A percentile compares a stretch with the other conserved stretches of the same genome.
Conservation (phyloP, 2,329 filamentous ascomycete species). For the Xylariaceae sp. region DNA sequence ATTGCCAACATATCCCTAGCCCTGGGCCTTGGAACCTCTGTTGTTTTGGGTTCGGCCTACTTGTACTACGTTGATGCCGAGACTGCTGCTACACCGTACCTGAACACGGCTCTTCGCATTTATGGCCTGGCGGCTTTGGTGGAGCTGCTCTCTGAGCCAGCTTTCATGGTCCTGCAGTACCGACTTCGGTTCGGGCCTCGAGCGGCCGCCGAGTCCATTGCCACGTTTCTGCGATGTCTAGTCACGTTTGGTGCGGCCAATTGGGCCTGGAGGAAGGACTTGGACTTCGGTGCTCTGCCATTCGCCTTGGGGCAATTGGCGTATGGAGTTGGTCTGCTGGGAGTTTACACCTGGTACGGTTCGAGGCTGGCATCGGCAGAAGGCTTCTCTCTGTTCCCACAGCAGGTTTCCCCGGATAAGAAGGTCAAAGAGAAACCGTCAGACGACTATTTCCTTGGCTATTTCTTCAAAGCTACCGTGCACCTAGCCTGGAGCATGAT, state of each 20-base stretch:
- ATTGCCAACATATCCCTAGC: slow-evolving; percentile 74
- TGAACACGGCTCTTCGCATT: slow-evolving; percentile 48
- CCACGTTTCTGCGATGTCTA: slow-evolving; percentile 72
- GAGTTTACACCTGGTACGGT: slow-evolving; percentile 66
- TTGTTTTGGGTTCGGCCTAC: slow-evolving; percentile 65
- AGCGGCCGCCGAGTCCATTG: slow-evolving; percentile 76
- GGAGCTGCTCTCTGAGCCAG: slow-evolving; percentile 82
- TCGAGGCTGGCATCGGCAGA: slow-evolving; percentile 48
- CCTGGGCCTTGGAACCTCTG: slow-evolving; percentile 62
- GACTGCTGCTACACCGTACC: slow-evolving; percentile 55
- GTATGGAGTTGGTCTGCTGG: slow-evolving; percentile 66
- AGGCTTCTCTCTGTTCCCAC: slow-evolving; percentile 66
- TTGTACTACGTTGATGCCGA: slow-evolving; percentile 41
- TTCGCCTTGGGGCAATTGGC: slow-evolving; percentile 83
- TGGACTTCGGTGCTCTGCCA: slow-evolving; percentile 71
- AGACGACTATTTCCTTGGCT: slow-evolving; percentile 46
- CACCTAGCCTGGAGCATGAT: slow-evolving; percentile 77
- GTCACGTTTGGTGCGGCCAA: slow-evolving; percentile 69
- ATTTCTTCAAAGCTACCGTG: slow-evolving; percentile 68
- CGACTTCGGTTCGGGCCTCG: slow-evolving; percentile 75
- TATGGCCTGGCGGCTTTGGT: slow-evolving; percentile 57
- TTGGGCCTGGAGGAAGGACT: slow-evolving; percentile 46
- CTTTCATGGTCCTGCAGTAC: slow-evolving; percentile 83
- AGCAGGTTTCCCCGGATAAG: slow-evolving; percentile 27
- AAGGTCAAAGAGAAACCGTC: slow-evolving; percentile 1